Conservation (phyloP, 192 early-diverging fungal species). For the Gonapodya sp. region DNA sequence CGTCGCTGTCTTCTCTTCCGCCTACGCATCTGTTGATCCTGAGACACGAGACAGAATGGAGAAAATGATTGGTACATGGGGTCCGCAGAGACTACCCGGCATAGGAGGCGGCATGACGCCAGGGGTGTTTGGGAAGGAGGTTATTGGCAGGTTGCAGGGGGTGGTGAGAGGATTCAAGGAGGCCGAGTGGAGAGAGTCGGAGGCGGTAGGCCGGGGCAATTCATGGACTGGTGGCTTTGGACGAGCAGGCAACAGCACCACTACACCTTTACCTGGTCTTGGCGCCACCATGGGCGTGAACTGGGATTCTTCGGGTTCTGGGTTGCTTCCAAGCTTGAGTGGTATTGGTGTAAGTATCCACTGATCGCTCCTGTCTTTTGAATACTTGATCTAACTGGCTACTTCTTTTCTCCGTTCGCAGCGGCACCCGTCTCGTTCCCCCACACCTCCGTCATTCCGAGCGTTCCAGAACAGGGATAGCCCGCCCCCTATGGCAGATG, state of each 20-base stretch:
- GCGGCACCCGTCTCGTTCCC: neutral
- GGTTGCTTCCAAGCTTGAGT: too few species aligned
- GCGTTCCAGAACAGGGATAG: neutral
- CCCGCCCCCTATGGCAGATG: too few species aligned
- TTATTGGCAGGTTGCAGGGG: neutral
- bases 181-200: neutral
- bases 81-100: slow-evolving; percentile 11
- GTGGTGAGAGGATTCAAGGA: neutral
- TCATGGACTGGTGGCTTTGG: too few species aligned
- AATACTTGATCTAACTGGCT: too few species aligned
- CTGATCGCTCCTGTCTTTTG: too few species aligned
- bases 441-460: neutral
- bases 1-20: slow-evolving; percentile 59
- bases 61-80: slow-evolving; percentile 76
- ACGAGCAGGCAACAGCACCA: too few species aligned
- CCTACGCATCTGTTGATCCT: slow-evolving; percentile 61
- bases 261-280: too few species aligned
- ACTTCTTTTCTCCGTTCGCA: too few species aligned
- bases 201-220: too few species aligned
- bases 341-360: too few species aligned
- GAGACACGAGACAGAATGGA: slow-evolving; percentile 60
- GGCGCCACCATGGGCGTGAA: too few species aligned
- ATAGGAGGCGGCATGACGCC: neutral
- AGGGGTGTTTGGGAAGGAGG: neutral
- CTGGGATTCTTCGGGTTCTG: too few species aligned